These are phyloP conservation scores for Panus rudis DNA, from an alignment of 768 basidiomycete genomes.

Conservation along the genomic window DNA sequence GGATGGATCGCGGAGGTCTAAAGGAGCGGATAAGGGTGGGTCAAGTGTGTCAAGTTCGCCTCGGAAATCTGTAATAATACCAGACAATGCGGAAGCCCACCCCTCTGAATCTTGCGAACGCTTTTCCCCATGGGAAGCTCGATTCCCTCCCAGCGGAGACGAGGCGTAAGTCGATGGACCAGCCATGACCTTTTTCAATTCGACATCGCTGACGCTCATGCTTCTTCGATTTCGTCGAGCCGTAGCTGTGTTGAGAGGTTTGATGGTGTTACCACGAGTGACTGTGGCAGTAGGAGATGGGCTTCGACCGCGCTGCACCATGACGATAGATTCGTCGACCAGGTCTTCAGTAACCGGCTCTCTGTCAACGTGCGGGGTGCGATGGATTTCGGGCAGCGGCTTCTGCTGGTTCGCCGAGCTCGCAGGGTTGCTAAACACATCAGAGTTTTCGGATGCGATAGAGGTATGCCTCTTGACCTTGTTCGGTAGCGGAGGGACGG, in stretches of 20 bases:
- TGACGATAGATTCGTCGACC: slow-evolving; percentile 51
- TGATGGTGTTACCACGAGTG: slow-evolving; percentile 15
- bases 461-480: slow-evolving; percentile 43
- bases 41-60: slow-evolving; percentile 66
- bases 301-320: slow-evolving; percentile 37
- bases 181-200: slow-evolving; percentile 39
- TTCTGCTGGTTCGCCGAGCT: slow-evolving; percentile 36
- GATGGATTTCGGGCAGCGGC: slow-evolving; percentile 56
- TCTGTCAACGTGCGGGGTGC: slow-evolving; percentile 22
- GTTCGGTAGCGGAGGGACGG: slow-evolving; percentile 41
- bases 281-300: slow-evolving; percentile 21
- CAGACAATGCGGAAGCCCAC: slow-evolving; percentile 47
- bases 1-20: slow-evolving; percentile 64
- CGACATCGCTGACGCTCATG: slow-evolving; percentile 66
- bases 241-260: slow-evolving; percentile 18
- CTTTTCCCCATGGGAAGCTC: slow-evolving; percentile 19
- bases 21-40: slow-evolving; percentile 38
- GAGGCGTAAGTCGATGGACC: slow-evolving; percentile 31
- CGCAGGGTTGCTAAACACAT: slow-evolving; percentile 38
- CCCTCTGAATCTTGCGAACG: slow-evolving; percentile 23
- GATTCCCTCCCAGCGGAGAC: slow-evolving; percentile 29
- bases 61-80: slow-evolving; percentile 66
- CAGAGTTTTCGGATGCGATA: slow-evolving; percentile 36
- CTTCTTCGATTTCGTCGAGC: slow-evolving; percentile 49
- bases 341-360: slow-evolving; percentile 32